These are phyloP conservation scores for Candida stauntonica DNA, from an alignment of 805 yeast species.

Conservation along the genomic window DNA sequence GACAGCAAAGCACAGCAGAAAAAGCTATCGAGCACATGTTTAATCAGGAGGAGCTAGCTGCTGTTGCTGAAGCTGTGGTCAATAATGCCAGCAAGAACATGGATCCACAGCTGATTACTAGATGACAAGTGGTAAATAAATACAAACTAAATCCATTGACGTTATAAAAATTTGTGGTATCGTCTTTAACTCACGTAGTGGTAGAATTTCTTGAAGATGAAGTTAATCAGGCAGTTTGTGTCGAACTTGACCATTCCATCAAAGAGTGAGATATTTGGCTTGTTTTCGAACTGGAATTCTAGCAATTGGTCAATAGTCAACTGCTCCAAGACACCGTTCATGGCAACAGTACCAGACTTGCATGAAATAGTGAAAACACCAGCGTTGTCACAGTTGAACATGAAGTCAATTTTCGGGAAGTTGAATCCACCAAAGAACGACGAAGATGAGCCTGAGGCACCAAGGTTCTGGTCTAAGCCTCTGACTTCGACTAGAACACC, in stretches of 20 bases:
- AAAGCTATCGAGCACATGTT: constrained; percentile 8
- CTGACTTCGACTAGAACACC: constrained; percentile 59
- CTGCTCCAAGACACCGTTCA: constrained; percentile 47
- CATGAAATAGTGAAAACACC: constrained; percentile 75
- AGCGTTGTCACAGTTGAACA: constrained; percentile 69
- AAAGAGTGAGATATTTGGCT: constrained; percentile 49
- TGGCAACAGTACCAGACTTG: constrained; percentile 64
- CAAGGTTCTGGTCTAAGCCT: constrained; percentile 42
- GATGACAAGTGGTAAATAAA: background rate
- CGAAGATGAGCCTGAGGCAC: constrained; percentile 34
- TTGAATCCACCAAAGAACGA: constrained; percentile 38
- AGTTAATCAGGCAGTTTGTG: constrained; percentile 60
- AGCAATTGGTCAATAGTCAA: constrained; percentile 70
- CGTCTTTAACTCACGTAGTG: constrained; percentile 33
- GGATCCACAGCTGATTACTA: constrained; percentile 18
- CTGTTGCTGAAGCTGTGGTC: constrained; percentile 28
- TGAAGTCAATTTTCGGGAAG: constrained; percentile 64
- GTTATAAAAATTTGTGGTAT: too few species aligned
- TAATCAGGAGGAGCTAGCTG: constrained; percentile 23
- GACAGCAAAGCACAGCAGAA: background rate
- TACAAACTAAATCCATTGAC: too few species aligned
- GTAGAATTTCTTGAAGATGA: constrained; percentile 74
- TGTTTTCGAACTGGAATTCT: constrained; percentile 68
- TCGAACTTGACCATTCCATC: constrained; percentile 66
- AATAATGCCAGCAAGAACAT: constrained; percentile 11